These are phyloP conservation scores for Lipomyces yamanashiensis DNA, from an alignment of 805 yeast genomes.

Conservation along the genomic window DNA sequence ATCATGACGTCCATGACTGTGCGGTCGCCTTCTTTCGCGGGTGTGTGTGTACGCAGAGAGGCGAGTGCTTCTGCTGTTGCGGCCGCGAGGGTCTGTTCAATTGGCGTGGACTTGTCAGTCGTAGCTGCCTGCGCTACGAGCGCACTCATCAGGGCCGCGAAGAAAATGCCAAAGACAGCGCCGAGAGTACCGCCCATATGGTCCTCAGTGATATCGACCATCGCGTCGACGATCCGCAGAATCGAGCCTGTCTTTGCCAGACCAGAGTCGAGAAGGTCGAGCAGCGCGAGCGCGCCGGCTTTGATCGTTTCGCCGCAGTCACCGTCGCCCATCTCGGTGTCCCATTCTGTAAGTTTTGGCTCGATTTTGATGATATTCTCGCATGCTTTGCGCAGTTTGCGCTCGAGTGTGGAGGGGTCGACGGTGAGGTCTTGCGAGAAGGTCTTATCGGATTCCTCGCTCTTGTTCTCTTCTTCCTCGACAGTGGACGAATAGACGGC, in stretches of 20 bases:
- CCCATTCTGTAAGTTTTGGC: conserved; percentile 82
- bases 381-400: conserved; percentile 55
- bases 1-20: conserved; percentile 87
- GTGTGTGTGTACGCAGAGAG: conserved; percentile 79
- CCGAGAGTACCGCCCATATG: conserved; percentile 97
- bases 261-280: conserved; percentile 64
- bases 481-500: conserved; percentile 7
- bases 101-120: neutral
- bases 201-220: conserved; percentile 61
- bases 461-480: neutral
- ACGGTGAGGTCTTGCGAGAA: conserved; percentile 1
- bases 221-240: conserved; percentile 56
- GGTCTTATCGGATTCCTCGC: neutral
- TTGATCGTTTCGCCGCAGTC: conserved; percentile 93
- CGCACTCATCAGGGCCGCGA: conserved; percentile 66
- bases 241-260: conserved; percentile 41
- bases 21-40: conserved; percentile 86
- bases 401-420: conserved; percentile 9
- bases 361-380: conserved; percentile 62
- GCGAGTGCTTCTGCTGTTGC: conserved; percentile 58
- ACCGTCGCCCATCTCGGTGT: conserved; percentile 91
- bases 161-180: conserved; percentile 83
- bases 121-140: conserved; percentile 5
- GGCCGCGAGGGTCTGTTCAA: conserved; percentile 6
- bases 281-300: conserved; percentile 66